Base-by-base conservation (phyloP, 164 flowering plant species). In the Echeveria elegans region DNA sequence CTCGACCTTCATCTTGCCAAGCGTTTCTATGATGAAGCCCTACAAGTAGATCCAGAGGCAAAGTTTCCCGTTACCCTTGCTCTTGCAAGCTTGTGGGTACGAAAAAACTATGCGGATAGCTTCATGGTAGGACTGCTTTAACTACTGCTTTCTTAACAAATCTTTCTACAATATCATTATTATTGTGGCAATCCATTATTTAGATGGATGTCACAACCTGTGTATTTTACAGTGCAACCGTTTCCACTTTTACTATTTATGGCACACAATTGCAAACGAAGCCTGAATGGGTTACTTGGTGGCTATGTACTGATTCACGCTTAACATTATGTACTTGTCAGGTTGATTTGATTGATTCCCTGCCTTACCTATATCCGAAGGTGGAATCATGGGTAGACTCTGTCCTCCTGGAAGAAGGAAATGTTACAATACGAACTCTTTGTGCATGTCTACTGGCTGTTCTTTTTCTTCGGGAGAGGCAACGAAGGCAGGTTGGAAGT, bases 11-110 rank as follows among this genome's bases (percentile, higher is more conserved):
- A 36, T 36, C 38, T 36, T 36, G 38, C 38, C 4, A 36, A 36
- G 38, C 92, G 99, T 2, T 90, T 92, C 76, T 95, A 95, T 79
- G 99, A 95, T 76, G 88, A 88, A 70, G 96, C 99, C 40, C 79
- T 87, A 9, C 84, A 84, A 68, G 77, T 30, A 74, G 97, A 92
- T 77, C 79, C 88, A 28, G 85, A 88, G 0, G 96, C 97, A 34
- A 92, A 85, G 78, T 76, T 95, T 73, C 96, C 99, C 48, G 97
- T 95, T 34, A 77, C 83, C n/a, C 70, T 95, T 67, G 99, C 99
- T 47, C 97, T 95, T 64, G 71, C 72, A 59, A 90, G 99, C 80
- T 82, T 95, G 75, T 95, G 96, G 92, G 47, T 92, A 31, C 77
- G 99, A 53, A 88, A 73, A 74, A 88, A 92, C 74, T 80, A 89